phyloP scores from a whole-genome alignment of 75 land plant species.

The Pinus tabuliformis region DNA sequence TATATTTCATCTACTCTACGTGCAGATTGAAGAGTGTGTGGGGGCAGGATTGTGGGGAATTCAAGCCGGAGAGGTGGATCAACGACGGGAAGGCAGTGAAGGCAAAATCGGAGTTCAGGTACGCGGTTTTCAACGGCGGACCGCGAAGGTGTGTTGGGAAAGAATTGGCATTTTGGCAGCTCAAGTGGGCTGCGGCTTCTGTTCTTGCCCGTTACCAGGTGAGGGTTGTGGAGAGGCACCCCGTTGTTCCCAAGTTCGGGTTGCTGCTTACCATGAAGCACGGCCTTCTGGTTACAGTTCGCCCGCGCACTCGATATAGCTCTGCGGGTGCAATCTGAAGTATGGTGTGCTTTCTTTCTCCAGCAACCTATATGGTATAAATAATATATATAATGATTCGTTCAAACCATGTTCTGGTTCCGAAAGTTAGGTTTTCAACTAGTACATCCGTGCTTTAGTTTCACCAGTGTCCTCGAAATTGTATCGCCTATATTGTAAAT shows the following conservation, averaged over 20 bases:
- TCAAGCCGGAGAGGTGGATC: slow-evolving; percentile 64
- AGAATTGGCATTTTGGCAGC: slow-evolving; percentile 31
- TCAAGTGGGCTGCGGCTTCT: slow-evolving; percentile 28
- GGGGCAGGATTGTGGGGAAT: slow-evolving; percentile 54
- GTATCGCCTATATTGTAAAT: too few relatives aligned
- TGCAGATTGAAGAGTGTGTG: slow-evolving; percentile 68
- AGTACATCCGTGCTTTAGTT: too few relatives aligned
- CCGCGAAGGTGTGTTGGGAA: slow-evolving; percentile 39
- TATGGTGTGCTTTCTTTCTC: too few relatives aligned
- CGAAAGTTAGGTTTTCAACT: too few relatives aligned
- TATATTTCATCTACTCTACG: slow-evolving; percentile 69
- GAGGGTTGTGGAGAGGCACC: neutral
- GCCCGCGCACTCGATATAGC: too few relatives aligned
- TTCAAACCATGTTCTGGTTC: too few relatives aligned
- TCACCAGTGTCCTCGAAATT: too few relatives aligned
- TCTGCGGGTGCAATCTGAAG: too few relatives aligned
- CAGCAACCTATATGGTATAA: too few relatives aligned
- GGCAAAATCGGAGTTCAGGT: slow-evolving; percentile 16
- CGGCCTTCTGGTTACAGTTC: slow-evolving; percentile 4
- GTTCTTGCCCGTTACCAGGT: slow-evolving; percentile 17
- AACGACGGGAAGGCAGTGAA: neutral
- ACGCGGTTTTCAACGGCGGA: slow-evolving; percentile 36
- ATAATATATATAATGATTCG: too few relatives aligned
- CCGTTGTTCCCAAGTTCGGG: neutral
- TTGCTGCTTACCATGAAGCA: neutral